Conservation (phyloP, 495 filamentous ascomycete species). For the Aspergillus wentii region DNA sequence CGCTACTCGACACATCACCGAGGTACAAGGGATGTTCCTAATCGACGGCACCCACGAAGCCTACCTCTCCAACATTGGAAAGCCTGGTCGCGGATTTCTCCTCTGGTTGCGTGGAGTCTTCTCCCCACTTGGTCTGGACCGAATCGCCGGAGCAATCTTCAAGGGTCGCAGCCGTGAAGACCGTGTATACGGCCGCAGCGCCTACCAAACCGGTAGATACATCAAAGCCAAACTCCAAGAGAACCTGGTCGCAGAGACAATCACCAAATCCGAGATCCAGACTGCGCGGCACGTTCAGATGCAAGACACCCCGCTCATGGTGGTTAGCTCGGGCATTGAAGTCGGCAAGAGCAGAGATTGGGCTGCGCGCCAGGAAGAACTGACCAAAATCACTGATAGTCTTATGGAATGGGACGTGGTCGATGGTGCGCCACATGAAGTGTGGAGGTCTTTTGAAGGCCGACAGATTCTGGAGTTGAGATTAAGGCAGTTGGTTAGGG, state of each 20-base stretch:
- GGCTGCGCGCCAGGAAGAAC: conserved; percentile 74
- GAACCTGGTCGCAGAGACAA: conserved; percentile 74
- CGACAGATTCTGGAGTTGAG: conserved; percentile 65
- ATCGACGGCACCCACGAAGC: conserved; percentile 88
- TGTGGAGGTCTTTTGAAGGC: conserved; percentile 72
- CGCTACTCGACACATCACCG: conserved; percentile 65
- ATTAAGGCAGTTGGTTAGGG: conserved; percentile 54
- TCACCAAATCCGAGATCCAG: conserved; percentile 75
- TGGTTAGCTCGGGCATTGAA: conserved; percentile 78
- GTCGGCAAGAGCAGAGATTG: conserved; percentile 57
- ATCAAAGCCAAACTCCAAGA: conserved; percentile 92
- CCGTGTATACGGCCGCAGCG: conserved; percentile 70
- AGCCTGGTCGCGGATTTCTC: conserved; percentile 66
- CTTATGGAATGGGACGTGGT: conserved; percentile 84
- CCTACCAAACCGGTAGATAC: conserved; percentile 73
- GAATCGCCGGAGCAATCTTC: conserved; percentile 72
- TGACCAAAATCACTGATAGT: conserved; percentile 72
- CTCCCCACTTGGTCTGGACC: conserved; percentile 79
- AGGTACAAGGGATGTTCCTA: conserved; percentile 73
- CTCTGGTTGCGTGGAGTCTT: conserved; percentile 83
- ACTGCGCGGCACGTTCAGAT: conserved; percentile 73
- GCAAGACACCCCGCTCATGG: conserved; percentile 62
- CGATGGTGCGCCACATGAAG: conserved; percentile 74
- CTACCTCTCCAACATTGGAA: conserved; percentile 60
- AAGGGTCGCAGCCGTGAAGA: conserved; percentile 75